Evolutionary conservation across 2,329 filamentous ascomycete species (phyloP).

Genomic region (Rhexocercosporidium sp.): DNA sequence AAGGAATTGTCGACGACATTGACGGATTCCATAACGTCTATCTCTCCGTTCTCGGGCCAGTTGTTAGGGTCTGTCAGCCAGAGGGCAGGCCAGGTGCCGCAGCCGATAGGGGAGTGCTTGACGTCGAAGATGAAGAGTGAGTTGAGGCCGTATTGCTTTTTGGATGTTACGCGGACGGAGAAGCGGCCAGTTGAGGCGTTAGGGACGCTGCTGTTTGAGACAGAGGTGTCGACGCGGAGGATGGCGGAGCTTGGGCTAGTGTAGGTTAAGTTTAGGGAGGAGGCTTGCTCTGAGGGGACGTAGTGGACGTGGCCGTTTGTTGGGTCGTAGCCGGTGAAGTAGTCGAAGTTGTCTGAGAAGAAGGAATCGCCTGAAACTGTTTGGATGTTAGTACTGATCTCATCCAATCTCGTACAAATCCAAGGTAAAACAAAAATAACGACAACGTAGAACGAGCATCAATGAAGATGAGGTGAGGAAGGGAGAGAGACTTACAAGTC

Average conservation of each 20-base stretch:
- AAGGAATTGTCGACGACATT: conserved; percentile 46
- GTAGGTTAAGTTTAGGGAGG: conserved; percentile 64
- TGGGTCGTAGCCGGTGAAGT: conserved; percentile 51
- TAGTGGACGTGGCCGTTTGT: conserved; percentile 53
- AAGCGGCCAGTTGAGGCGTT: conserved; percentile 51
- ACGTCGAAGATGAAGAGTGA: conserved; percentile 64
- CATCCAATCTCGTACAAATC: no score
- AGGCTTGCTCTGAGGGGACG: conserved; percentile 38
- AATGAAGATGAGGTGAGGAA: neutral
- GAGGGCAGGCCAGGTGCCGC: conserved; percentile 60
- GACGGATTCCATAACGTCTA: conserved; percentile 58
- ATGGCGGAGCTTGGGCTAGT: conserved; percentile 60
- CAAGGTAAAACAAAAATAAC: neutral
- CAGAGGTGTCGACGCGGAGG: conserved; percentile 64
- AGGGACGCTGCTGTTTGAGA: conserved; percentile 58
- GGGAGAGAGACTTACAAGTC: conserved; percentile 41
- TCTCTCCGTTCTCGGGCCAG: conserved; percentile 67
- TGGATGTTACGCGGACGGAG: conserved; percentile 61
- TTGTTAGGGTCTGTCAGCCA: conserved; percentile 66
- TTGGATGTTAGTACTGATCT: conserved; percentile 14
- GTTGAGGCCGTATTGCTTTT: conserved; percentile 55
- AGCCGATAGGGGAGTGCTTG: conserved; percentile 61
- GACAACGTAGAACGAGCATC: no score
- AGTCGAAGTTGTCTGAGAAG: conserved; percentile 53
- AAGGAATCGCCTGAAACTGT: conserved; percentile 42